Evolutionary conservation across 2,329 filamentous ascomycete genomes (phyloP).

Genomic region (Gaeumannomyces sp.): DNA sequence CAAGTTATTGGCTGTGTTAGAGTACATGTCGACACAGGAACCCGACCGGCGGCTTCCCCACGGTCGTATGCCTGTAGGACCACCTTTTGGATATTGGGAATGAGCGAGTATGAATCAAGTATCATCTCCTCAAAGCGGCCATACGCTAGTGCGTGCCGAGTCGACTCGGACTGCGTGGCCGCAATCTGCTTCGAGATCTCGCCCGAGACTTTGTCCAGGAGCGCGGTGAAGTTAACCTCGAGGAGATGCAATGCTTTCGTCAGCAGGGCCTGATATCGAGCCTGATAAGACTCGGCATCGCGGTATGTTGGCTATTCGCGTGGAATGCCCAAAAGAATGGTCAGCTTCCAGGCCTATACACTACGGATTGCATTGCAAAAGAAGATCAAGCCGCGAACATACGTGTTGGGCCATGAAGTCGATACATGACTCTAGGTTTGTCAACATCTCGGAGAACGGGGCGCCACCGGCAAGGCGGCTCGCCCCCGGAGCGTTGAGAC

Average conservation of each 20-base stretch:
- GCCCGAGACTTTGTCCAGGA: slow-evolving; percentile 45
- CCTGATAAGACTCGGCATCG: slow-evolving; percentile 81
- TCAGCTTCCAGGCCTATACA: not conserved
- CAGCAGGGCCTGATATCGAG: slow-evolving; percentile 77
- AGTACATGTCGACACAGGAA: slow-evolving; percentile 45
- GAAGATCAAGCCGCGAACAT: slow-evolving; percentile 26
- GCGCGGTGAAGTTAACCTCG: slow-evolving; percentile 49
- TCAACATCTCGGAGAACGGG: slow-evolving; percentile 82
- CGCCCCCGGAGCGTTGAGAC: slow-evolving; percentile 87
- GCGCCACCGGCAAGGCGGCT: slow-evolving; percentile 77
- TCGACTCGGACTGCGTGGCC: slow-evolving; percentile 51
- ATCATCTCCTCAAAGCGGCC: slow-evolving; percentile 55
- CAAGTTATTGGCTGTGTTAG: slow-evolving; percentile 47
- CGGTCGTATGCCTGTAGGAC: slow-evolving; percentile 46
- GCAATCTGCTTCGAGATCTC: slow-evolving; percentile 50
- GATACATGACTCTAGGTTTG: slow-evolving; percentile 82
- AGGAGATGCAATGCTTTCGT: slow-evolving; percentile 58
- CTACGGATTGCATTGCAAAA: not conserved
- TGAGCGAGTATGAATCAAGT: slow-evolving; percentile 47
- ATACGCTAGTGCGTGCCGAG: slow-evolving; percentile 53
- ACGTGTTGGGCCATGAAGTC: slow-evolving; percentile 88
- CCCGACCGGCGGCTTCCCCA: slow-evolving; percentile 39
- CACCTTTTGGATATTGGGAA: slow-evolving; percentile 50
- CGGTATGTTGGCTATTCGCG: slow-evolving; percentile 64
- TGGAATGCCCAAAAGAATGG: slow-evolving; percentile 12